Conservation (phyloP, 1,139 yeast genomes). For the Suhomyces terraborum region DNA sequence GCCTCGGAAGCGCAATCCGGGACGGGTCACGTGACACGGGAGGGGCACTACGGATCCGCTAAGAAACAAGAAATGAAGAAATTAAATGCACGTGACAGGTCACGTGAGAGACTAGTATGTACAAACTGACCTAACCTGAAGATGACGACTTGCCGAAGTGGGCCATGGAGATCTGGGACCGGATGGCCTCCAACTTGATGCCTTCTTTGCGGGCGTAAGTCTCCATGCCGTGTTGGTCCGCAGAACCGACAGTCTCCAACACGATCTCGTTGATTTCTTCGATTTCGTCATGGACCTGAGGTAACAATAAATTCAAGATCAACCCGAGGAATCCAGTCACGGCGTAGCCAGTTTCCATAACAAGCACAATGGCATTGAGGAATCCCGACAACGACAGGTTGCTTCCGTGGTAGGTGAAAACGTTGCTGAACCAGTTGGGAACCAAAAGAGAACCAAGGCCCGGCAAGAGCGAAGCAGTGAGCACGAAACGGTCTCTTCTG, state of each 20-base stretch:
- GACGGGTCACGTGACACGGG: too few relatives aligned
- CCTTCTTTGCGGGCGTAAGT: slow-evolving; percentile 41
- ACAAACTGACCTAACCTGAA: slow-evolving; percentile 1
- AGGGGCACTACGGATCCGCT: too few relatives aligned
- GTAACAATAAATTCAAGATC: slow-evolving; percentile 67
- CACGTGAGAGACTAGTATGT: background rate
- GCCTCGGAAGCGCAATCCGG: too few relatives aligned
- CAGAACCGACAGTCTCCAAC: slow-evolving; percentile 50
- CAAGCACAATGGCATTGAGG: slow-evolving; percentile 74
- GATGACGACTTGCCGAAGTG: slow-evolving; percentile 16
- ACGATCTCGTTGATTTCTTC: slow-evolving; percentile 53
- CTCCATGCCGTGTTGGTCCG: slow-evolving; percentile 44
- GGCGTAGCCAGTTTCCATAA: slow-evolving; percentile 88
- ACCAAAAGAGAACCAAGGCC: slow-evolving; percentile 81
- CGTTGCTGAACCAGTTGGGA: slow-evolving; percentile 70
- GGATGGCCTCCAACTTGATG: slow-evolving; percentile 30
- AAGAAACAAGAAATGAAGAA: too few relatives aligned
- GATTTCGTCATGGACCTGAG: slow-evolving; percentile 68
- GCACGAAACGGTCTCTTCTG: slow-evolving; percentile 82
- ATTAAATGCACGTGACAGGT: background rate
- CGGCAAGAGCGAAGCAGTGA: slow-evolving; percentile 72
- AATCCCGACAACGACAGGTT: slow-evolving; percentile 70
- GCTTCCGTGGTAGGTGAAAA: slow-evolving; percentile 74
- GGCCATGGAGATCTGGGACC: slow-evolving; percentile 19
- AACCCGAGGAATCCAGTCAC: slow-evolving; percentile 78